Evolutionary conservation across 805 yeast species (phyloP), one percentile per base, ranked within the genome.

Genomic region (Kregervanrija fluxuum): DNA sequence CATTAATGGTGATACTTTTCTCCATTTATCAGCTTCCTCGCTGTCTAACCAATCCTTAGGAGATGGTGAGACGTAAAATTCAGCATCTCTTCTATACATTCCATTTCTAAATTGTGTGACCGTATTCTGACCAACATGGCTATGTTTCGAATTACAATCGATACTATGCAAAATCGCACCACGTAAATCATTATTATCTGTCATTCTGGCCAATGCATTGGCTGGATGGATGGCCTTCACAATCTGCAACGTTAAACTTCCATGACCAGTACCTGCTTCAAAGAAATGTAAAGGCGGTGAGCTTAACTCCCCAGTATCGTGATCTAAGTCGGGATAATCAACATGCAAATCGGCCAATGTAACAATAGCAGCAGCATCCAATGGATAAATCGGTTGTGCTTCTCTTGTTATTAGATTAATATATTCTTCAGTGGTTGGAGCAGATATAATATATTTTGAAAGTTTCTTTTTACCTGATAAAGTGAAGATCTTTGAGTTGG

Each of bases 191-290:
- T 40, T 41, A 35, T 44, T 31, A 17, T 44, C 49, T 31, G 34
- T 12, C 16, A 38, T 30, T 16, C 38, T 43, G 10, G 61, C 60
- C 43, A 49, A 65, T 13, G 68, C 66, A 49, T 74, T 74, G 1
- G 72, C 73, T 17, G 73, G 60, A 50, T 74, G 79, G 1, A 74
- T 52, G 12, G 58, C 60, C 22, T 60, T 65, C 17, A 70, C 63
- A 12, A 74, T 68, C 8, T 73, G 71, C 37, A 74, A 42, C 3
- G 75, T 61, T 40, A 74, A 52, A 2, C 79, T 73, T 0, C 80
- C 80, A 56, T 74, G 79, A 1, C 80, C 80, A 2, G 79, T 75
- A 4, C 80, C 80, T 1, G 77, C 77, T 50, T 74, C 80, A 14
- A 74, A 54, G 45, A 66, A 67, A 41, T 73, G 75, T 10, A 61